These are phyloP conservation scores for Pelargonium fulgidum DNA, from an alignment of 441 rosid genomes.

Conservation along the genomic window DNA sequence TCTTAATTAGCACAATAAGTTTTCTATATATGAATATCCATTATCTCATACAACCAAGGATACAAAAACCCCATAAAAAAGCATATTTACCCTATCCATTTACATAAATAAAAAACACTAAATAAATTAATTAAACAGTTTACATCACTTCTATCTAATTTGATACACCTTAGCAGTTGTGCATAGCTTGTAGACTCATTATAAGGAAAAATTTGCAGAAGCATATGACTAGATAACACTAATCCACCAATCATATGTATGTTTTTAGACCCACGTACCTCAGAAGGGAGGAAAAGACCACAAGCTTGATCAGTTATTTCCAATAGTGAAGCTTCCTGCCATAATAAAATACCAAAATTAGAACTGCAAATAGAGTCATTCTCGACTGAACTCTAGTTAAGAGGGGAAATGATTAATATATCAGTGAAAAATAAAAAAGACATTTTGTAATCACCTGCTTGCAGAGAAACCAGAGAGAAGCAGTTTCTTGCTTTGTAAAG, in stretches of 20 bases:
- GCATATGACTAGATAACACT: constrained; percentile 7
- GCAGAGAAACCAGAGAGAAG: constrained; percentile 93
- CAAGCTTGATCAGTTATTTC: constrained; percentile 82
- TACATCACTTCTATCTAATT: background rate
- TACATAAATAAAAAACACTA: background rate
- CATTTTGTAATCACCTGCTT: constrained; percentile 56
- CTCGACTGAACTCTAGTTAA: constrained; percentile 8
- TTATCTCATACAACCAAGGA: background rate
- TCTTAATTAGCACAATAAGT: background rate
- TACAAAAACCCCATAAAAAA: background rate
- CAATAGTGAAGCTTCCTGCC: constrained; percentile 88
- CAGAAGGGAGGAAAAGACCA: constrained; percentile 63
- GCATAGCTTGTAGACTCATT: background rate
- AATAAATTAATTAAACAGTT: background rate
- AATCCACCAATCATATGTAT: background rate
- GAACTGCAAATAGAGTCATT: background rate
- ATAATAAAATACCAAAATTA: constrained; percentile 12
- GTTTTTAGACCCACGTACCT: constrained; percentile 39
- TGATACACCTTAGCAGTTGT: background rate
- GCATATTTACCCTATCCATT: background rate
- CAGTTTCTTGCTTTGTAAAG: constrained; percentile 62
- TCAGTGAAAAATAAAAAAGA: constrained; percentile 1
- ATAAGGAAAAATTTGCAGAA: background rate
- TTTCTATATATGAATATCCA: background rate
- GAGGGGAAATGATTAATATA: background rate